These are phyloP conservation scores for Clarireedia sp. DNA, from an alignment of 2,329 filamentous ascomycete genomes.

Conservation along the genomic window DNA sequence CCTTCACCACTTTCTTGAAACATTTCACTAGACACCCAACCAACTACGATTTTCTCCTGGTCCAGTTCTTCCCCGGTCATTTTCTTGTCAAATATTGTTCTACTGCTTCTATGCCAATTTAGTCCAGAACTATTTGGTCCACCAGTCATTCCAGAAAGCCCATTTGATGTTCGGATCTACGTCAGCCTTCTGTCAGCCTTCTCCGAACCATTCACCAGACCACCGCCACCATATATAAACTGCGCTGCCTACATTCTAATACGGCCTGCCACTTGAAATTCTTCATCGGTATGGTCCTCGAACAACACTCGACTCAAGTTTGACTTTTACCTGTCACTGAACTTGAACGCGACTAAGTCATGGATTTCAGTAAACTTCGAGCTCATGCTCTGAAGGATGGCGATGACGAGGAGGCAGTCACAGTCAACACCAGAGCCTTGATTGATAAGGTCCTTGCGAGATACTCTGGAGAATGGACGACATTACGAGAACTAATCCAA, in stretches of 20 bases:
- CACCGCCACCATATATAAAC: background rate
- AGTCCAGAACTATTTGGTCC: background rate
- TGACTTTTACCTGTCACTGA: background rate
- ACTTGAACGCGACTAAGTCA: constrained; percentile 27
- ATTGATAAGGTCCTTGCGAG: constrained; percentile 97
- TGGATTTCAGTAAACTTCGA: constrained; percentile 71
- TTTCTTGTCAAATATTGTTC: background rate
- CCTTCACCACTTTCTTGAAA: background rate
- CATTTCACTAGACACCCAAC: background rate
- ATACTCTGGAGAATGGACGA: constrained; percentile 93
- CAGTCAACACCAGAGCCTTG: constrained; percentile 89
- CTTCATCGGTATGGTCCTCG: background rate
- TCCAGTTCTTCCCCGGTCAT: background rate
- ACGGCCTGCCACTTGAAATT: background rate
- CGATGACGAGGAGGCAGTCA: constrained; percentile 92
- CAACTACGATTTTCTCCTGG: background rate
- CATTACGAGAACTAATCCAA: constrained; percentile 86
- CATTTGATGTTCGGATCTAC: background rate
- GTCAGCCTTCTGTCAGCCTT: constrained; percentile 17
- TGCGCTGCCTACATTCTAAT: background rate
- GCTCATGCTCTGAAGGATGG: constrained; percentile 80
- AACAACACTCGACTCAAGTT: background rate
- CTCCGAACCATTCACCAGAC: background rate
- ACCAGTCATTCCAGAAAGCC: background rate
- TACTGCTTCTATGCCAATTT: background rate